Conservation (phyloP, 768 basidiomycete genomes). For the Xanthoconium purpureum region DNA sequence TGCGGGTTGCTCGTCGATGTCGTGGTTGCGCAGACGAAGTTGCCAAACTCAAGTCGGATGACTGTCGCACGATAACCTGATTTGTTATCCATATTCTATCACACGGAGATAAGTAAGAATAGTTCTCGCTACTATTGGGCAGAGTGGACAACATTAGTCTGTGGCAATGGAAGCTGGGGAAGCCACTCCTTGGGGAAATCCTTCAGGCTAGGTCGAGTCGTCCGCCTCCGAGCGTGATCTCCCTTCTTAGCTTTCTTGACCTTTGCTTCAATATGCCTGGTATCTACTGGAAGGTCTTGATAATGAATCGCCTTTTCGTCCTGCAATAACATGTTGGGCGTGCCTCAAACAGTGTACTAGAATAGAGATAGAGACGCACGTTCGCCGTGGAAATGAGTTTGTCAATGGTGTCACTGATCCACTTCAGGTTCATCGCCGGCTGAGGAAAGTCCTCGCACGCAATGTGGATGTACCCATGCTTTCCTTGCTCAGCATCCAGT, state of each 20-base stretch:
- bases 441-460: conserved; percentile 84
- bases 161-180: conserved; percentile 31
- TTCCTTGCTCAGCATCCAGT: conserved; percentile 39
- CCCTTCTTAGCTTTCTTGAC: conserved; percentile 70
- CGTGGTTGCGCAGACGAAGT: not conserved
- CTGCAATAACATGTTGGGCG: conserved; percentile 20
- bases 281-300: conserved; percentile 76
- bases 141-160: conserved; percentile 2
- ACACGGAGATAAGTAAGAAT: conserved; percentile 3
- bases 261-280: conserved; percentile 74
- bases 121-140: conserved; percentile 9
- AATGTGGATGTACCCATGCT: conserved; percentile 87
- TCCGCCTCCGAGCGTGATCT: conserved; percentile 57
- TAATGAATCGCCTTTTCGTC: conserved; percentile 38
- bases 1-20: not conserved
- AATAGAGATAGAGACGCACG: conserved; percentile 47
- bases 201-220: conserved; percentile 59
- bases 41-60: not conserved
- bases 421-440: conserved; percentile 87
- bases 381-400: conserved; percentile 77
- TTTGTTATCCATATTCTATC: not conserved
- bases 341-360: conserved; percentile 2
- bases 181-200: conserved; percentile 91
- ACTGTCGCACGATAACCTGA: not conserved
- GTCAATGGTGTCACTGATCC: conserved; percentile 86